Base-by-base conservation (phyloP, 768 basidiomycete genomes). In the Mycena chlorophos region DNA sequence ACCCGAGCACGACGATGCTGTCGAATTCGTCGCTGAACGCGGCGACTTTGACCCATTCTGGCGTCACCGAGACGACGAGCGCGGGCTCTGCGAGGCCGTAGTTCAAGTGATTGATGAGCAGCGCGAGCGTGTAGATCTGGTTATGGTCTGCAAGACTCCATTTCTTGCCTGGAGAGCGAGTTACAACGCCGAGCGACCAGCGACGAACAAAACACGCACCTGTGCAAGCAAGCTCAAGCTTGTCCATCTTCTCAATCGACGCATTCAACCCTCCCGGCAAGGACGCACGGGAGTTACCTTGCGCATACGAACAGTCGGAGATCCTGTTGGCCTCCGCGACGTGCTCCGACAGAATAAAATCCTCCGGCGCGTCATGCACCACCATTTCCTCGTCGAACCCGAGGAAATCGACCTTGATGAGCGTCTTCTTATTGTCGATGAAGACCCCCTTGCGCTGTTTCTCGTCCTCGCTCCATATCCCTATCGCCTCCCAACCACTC, bases 11-110 rank as follows among this genome's bases (percentile, higher is more conserved):
- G 54, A 62, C 61, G 27, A 62, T 48, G 20, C 50, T 29, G 26
- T 62, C 61, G 22, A 62, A 58, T 50, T 62, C 61, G 38, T 49
- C 58, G 5, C 49, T 53, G 48, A 52, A 62, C 2, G 54, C 61
- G 23, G 61, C 61, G 20, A 62, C 61, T 51, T 62, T 62, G 34
- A 62, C 57, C 61, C 61, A 62, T 8, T 54, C 54, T 3, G 61
- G 57, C 2, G 56, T 58, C 13, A 58, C 45, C 2, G 61, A 57
- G 2, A 58, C 57, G 1, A 62, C 61, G 12, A 58, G 23, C n/a
- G 37, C 61, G 1, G 61, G 61, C 27, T 62, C 57, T 3, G 57
- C 57, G 14, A 62, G 54, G 4, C 61, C 61, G 40, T 58, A 62
- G 38, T 58, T 59, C 2, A 58, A 42, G 19, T 62, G 61, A 29